phyloP scores from a whole-genome alignment of 345 rosid genomes.

The Melastoma malabathricum region DNA sequence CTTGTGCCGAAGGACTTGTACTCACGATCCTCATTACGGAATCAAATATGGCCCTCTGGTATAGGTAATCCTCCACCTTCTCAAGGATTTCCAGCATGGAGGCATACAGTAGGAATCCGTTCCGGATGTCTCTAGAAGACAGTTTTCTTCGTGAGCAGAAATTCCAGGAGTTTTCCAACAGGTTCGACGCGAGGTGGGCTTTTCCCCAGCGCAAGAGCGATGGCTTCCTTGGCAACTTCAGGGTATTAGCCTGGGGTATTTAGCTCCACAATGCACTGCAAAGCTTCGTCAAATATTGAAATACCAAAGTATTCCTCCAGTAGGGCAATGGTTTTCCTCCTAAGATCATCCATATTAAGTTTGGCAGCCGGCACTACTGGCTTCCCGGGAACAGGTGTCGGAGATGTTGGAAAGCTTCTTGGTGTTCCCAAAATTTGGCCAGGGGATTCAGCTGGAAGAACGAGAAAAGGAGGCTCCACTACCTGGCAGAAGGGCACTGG shows the following conservation, averaged over 20 bases:
- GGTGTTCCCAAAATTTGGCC: constrained; percentile 1
- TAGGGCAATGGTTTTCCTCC: constrained; percentile 41
- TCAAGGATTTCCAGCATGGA: constrained; percentile 47
- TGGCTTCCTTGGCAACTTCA: constrained; percentile 72
- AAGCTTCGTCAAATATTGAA: constrained; percentile 47
- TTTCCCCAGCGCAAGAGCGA: constrained; percentile 55
- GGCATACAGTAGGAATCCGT: constrained; percentile 56
- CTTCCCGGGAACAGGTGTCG: constrained; percentile 19
- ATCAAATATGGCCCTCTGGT: constrained; percentile 39
- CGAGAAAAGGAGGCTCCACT: constrained; percentile 13
- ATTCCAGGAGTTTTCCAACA: constrained; percentile 33
- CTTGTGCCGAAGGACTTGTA: constrained; percentile 20
- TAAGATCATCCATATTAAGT: constrained; percentile 32
- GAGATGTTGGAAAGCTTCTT: constrained; percentile 13
- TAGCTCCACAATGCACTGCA: constrained; percentile 62
- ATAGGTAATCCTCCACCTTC: constrained; percentile 48
- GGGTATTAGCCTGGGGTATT: constrained; percentile 52
- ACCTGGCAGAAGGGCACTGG: constrained; percentile 69
- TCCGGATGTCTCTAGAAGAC: constrained; percentile 33
- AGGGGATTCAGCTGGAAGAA: constrained; percentile 7
- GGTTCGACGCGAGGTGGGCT: constrained; percentile 48
- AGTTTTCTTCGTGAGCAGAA: constrained; percentile 38
- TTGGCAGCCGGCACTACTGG: constrained; percentile 13
- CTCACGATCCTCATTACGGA: constrained; percentile 28
- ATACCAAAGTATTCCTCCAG: constrained; percentile 64